A percentile compares a stretch with the other conserved stretches of the same genome.
phyloP scores from a whole-genome alignment of 768 basidiomycete species.

The Zangia roseola region DNA sequence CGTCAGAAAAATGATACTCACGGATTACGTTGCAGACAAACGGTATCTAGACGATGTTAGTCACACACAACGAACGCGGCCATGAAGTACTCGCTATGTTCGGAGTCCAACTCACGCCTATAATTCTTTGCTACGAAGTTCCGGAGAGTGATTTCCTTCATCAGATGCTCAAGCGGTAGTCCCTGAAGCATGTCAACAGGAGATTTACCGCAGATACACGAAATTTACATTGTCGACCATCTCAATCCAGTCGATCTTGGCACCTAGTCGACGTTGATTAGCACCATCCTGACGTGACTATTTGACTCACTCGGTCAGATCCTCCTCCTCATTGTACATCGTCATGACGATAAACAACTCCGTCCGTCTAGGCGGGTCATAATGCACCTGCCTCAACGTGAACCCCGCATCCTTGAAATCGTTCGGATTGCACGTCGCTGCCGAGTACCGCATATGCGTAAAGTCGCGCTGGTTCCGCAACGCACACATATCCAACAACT shows the following conservation, averaged over 20 bases:
- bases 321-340: slow-evolving; percentile 96
- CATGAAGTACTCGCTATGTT: no score
- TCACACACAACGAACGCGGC: no score
- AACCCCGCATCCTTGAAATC: slow-evolving; percentile 82
- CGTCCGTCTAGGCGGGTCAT: slow-evolving; percentile 86
- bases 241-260: not conserved
- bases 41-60: no score
- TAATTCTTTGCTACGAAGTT: no score
- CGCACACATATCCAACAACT: slow-evolving; percentile 81
- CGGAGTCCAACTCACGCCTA: no score
- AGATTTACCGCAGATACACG: not conserved
- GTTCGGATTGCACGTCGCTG: slow-evolving; percentile 95
- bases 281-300: no score
- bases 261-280: no score
- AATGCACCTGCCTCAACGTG: slow-evolving; percentile 86
- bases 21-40: no score
- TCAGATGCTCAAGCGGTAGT: not conserved
- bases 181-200: no score
- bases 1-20: no score
- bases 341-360: slow-evolving; percentile 98
- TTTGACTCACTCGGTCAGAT: no score
- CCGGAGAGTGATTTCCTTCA: not conserved
- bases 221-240: not conserved
- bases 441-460: slow-evolving; percentile 94
- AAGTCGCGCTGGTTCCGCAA: slow-evolving; percentile 82